Evolutionary conservation across 768 basidiomycete genomes (phyloP).

Genomic region (Russula abietina): DNA sequence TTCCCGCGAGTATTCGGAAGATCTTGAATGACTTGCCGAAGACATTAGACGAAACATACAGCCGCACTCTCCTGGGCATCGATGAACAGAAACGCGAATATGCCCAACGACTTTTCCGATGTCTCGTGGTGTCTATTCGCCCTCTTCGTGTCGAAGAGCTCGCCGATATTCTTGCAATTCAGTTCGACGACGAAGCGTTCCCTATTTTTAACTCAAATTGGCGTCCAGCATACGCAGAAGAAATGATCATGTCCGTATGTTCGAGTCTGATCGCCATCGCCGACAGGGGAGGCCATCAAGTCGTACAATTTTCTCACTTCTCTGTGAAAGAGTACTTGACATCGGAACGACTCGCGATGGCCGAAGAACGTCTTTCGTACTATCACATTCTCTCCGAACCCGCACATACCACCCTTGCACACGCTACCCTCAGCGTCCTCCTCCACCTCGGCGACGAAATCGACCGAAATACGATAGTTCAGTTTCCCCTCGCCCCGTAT

Average conservation of each 20-base stretch:
- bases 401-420: conserved; percentile 5
- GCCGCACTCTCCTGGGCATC: background rate
- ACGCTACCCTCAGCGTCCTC: background rate
- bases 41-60: conserved; percentile 1
- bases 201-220: background rate
- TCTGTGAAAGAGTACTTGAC: conserved; percentile 20
- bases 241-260: too few relatives aligned
- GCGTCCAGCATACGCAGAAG: background rate
- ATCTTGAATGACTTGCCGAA: background rate
- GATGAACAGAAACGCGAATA: background rate
- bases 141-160: conserved; percentile 9
- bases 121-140: background rate
- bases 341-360: background rate
- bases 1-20: background rate
- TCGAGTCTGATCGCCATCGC: too few relatives aligned
- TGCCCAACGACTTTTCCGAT: conserved; percentile 2
- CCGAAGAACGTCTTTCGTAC: background rate
- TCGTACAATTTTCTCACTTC: background rate
- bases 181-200: background rate
- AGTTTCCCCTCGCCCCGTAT: background rate
- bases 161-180: conserved; percentile 11
- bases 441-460: conserved; percentile 1
- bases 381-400: conserved; percentile 4
- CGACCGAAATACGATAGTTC: background rate
- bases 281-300: background rate